phyloP scores from a whole-genome alignment of 257 asterid species.

The Solanum tarijense region DNA sequence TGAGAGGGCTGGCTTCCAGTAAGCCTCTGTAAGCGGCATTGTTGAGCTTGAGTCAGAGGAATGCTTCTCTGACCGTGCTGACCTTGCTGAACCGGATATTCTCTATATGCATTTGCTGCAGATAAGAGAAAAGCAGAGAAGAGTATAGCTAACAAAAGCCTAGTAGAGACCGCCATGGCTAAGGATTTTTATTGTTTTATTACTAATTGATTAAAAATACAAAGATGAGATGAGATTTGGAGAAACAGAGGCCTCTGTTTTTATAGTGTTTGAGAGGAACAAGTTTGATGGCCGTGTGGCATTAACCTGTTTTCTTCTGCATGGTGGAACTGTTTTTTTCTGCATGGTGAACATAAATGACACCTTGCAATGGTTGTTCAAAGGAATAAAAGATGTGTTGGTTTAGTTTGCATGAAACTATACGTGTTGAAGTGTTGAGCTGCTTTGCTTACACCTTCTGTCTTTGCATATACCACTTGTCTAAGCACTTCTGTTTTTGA shows the following conservation, averaged over 20 bases:
- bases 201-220: background rate
- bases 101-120: slow-evolving; percentile 1
- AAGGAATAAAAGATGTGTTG: background rate
- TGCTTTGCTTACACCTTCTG: slow-evolving; percentile 13
- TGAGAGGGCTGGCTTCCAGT: slow-evolving; percentile 29
- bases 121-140: slow-evolving; percentile 17
- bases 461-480: background rate
- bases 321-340: slow-evolving; percentile 17
- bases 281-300: slow-evolving; percentile 2
- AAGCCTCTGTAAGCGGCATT: slow-evolving; percentile 50
- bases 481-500: background rate
- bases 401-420: background rate
- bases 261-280: background rate
- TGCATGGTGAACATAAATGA: slow-evolving; percentile 27
- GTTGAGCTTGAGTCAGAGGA: slow-evolving; percentile 34
- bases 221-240: background rate
- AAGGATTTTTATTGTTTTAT: background rate
- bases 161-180: slow-evolving; percentile 6
- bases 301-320: slow-evolving; percentile 28
- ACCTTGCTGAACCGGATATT: background rate
- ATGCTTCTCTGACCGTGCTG: background rate
- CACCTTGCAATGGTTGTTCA: slow-evolving; percentile 23
- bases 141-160: slow-evolving; percentile 16
- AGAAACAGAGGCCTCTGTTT: background rate
- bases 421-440: slow-evolving; percentile 30